Evolutionary conservation across 441 rosid genomes (phyloP).

Genomic region (Adansonia madagascariensis): DNA sequence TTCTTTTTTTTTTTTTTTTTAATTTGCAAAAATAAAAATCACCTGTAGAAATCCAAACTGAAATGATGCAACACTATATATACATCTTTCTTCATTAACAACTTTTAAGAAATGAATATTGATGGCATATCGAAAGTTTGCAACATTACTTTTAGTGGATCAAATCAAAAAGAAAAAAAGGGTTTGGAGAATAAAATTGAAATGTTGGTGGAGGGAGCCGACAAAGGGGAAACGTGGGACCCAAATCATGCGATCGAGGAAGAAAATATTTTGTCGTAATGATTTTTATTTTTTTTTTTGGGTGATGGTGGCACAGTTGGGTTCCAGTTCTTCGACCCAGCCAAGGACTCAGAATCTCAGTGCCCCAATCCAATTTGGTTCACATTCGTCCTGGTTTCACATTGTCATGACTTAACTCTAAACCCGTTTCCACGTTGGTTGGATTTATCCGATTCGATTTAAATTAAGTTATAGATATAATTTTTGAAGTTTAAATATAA

Average conservation of each 20-base stretch:
- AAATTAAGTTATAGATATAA: too few relatives aligned
- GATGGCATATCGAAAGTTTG: conserved; percentile 3
- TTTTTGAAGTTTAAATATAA: too few relatives aligned
- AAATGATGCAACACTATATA: too few relatives aligned
- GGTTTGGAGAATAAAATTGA: conserved; percentile 28
- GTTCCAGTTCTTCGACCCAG: conserved; percentile 19
- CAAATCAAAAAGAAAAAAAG: not conserved
- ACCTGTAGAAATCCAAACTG: too few relatives aligned
- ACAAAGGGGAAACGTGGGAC: conserved; percentile 49
- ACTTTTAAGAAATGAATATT: not conserved
- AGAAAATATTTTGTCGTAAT: not conserved
- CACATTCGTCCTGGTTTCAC: too few relatives aligned
- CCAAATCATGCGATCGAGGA: conserved; percentile 47
- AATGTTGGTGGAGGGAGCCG: conserved; percentile 38
- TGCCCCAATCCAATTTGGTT: not conserved
- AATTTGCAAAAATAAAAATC: not conserved
- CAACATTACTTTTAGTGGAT: not conserved
- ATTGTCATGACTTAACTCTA: too few relatives aligned
- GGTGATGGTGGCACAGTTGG: not conserved
- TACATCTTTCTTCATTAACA: too few relatives aligned
- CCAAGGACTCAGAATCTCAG: conserved; percentile 33
- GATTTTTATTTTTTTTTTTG: too few relatives aligned
- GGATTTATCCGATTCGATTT: too few relatives aligned
- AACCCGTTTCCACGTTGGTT: too few relatives aligned
- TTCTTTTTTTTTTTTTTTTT: not conserved